A percentile compares a stretch with the other conserved stretches of the same genome.
phyloP scores from a whole-genome alignment of 2,329 filamentous ascomycete species.

The Chaetomiaceae sp. region DNA sequence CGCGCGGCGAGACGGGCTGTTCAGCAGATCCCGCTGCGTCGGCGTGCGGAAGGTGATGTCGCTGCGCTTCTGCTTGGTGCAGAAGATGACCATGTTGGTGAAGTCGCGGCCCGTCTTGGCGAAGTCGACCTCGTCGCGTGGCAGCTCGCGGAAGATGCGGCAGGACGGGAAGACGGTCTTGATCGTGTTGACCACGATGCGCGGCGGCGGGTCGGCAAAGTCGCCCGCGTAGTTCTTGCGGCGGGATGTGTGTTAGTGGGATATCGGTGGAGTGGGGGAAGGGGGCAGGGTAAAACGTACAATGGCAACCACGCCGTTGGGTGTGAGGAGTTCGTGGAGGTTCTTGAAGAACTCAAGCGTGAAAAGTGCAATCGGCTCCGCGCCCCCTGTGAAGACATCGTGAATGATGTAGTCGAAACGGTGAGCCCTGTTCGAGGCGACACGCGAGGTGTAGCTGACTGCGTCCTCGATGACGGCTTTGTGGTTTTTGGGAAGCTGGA shows the following conservation, averaged over 20 bases:
- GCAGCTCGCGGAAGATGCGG: slow-evolving; percentile 79
- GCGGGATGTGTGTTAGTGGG: background rate
- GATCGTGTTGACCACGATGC: slow-evolving; percentile 77
- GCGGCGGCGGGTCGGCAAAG: slow-evolving; percentile 67
- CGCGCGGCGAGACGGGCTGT: slow-evolving; percentile 60
- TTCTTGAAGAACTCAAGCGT: slow-evolving; percentile 75
- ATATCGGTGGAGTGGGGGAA: slow-evolving; percentile 2
- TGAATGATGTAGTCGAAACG: slow-evolving; percentile 90
- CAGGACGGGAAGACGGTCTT: slow-evolving; percentile 77
- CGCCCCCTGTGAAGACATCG: slow-evolving; percentile 95
- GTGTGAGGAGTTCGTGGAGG: slow-evolving; percentile 63
- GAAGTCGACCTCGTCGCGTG: slow-evolving; percentile 43
- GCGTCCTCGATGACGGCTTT: slow-evolving; percentile 78
- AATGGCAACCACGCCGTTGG: slow-evolving; percentile 80
- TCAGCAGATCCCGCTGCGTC: slow-evolving; percentile 59
- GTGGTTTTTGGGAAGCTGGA: slow-evolving; percentile 70
- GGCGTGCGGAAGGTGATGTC: slow-evolving; percentile 62
- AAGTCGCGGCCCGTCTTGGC: slow-evolving; percentile 59
- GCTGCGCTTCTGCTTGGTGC: slow-evolving; percentile 53
- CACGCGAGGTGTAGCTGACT: slow-evolving; percentile 54
- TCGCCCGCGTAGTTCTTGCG: slow-evolving; percentile 92
- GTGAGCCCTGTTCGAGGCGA: slow-evolving; percentile 31
- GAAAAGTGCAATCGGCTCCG: slow-evolving; percentile 83
- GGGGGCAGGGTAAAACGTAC: slow-evolving; percentile 42
- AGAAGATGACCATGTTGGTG: slow-evolving; percentile 95